Conservation (phyloP, 192 early-diverging fungal species). For the Phlyctochytrium arcticum region DNA sequence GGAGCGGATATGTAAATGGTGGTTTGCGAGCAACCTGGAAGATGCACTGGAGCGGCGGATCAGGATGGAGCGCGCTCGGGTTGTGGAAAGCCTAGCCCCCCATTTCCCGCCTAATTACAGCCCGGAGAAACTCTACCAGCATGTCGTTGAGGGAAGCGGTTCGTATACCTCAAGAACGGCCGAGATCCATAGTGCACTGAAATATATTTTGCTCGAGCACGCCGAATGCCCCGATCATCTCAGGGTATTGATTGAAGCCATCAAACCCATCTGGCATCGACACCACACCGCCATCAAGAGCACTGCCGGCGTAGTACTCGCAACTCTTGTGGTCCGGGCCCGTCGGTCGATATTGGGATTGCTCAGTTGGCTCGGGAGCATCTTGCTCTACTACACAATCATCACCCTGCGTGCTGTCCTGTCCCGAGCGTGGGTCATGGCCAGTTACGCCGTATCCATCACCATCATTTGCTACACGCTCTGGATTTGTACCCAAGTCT, state of each 20-base stretch:
- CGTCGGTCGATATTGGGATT: background rate
- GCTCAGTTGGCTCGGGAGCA: background rate
- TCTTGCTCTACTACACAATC: background rate
- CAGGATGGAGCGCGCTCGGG: background rate
- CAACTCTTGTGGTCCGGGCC: background rate
- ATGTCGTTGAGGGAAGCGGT: background rate
- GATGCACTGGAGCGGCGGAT: background rate
- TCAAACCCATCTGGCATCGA: background rate
- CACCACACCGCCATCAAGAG: background rate
- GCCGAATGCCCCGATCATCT: background rate
- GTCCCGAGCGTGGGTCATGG: background rate
- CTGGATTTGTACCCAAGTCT: conserved; percentile 2
- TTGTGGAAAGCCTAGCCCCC: background rate
- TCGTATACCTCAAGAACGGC: background rate
- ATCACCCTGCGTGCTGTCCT: background rate
- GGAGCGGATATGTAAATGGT: conserved; percentile 3
- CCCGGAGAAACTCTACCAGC: background rate
- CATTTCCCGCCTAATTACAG: conserved; percentile 5
- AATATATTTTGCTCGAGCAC: conserved; percentile 2
- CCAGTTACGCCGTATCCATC: background rate
- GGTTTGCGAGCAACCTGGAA: background rate
- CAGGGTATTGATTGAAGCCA: background rate
- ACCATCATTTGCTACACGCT: conserved; percentile 4
- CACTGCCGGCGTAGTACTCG: background rate
- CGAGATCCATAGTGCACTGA: background rate